phyloP scores from a whole-genome alignment of 148 eudicot species.

The Amaranthus cruentus region DNA sequence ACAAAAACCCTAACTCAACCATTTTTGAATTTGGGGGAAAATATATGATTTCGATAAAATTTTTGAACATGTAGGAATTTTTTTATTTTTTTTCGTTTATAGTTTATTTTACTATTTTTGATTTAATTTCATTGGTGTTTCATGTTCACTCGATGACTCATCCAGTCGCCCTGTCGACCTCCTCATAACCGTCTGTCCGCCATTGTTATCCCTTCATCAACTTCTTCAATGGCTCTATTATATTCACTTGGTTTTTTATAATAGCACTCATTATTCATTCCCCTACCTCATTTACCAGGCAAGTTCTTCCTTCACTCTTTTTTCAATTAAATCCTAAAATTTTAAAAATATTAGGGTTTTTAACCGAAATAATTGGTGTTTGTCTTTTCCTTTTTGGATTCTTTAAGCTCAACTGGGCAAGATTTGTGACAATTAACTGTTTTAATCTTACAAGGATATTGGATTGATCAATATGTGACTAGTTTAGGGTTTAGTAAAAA shows the following conservation, averaged over 20 bases:
- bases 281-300: slow-evolving; percentile 7
- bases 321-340: too few relatives aligned
- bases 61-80: too few relatives aligned
- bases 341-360: not conserved
- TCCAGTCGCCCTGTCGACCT: too few relatives aligned
- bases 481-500: not conserved
- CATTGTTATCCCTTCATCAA: not conserved
- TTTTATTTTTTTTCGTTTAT: too few relatives aligned
- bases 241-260: not conserved
- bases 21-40: too few relatives aligned
- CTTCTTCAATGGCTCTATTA: slow-evolving; percentile 4
- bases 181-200: not conserved
- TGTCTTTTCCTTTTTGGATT: not conserved
- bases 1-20: too few relatives aligned
- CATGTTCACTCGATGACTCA: too few relatives aligned
- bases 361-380: not conserved
- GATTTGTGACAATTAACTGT: too few relatives aligned
- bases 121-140: too few relatives aligned
- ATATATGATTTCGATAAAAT: too few relatives aligned
- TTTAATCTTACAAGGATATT: not conserved
- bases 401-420: not conserved
- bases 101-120: too few relatives aligned
- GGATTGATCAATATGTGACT: not conserved
- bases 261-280: not conserved
- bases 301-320: not conserved